Evolutionary conservation across 2,329 filamentous ascomycete genomes (phyloP).

Genomic region (Stemphylium vesicarium): DNA sequence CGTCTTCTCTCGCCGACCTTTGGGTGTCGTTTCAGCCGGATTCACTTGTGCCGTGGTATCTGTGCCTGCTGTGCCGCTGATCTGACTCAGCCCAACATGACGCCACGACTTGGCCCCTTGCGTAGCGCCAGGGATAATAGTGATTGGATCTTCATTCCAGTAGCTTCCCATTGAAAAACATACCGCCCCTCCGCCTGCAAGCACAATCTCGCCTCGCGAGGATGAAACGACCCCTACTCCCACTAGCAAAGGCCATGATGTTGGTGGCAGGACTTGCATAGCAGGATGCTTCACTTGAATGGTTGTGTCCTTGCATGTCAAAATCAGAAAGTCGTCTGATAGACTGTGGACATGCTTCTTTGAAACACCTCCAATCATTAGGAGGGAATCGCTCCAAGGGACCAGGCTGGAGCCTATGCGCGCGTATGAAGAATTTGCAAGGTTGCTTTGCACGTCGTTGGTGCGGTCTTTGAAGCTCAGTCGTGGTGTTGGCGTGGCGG

Average conservation of each 20-base stretch:
- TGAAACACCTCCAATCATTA: conserved; percentile 62
- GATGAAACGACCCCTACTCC: conserved; percentile 66
- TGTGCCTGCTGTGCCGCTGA: conserved; percentile 17
- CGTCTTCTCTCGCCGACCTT: conserved; percentile 17
- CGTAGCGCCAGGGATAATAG: conserved; percentile 22
- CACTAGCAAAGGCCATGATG: conserved; percentile 70
- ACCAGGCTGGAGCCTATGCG: conserved; percentile 62
- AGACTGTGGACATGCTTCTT: conserved; percentile 34
- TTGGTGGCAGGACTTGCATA: conserved; percentile 25
- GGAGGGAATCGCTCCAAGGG: conserved; percentile 52
- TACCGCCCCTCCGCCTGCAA: conserved; percentile 81
- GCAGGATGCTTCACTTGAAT: conserved; percentile 28
- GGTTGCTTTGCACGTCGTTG: conserved; percentile 25
- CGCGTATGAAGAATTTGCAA: conserved; percentile 38
- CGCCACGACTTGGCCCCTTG: conserved; percentile 29
- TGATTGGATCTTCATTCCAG: conserved; percentile 65
- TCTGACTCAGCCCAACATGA: conserved; percentile 15
- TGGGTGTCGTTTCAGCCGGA: conserved; percentile 11
- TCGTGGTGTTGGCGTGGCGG: conserved; percentile 39
- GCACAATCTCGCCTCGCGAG: conserved; percentile 59
- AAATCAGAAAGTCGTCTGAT: conserved; percentile 36
- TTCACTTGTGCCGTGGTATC: conserved; percentile 12
- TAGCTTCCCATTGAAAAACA: conserved; percentile 91
- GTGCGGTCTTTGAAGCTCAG: conserved; percentile 40
- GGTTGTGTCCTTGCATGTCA: conserved; percentile 26